Percentiles rank a stretch among this genome's conserved stretches.
These are phyloP conservation scores for Saccharum spontaneum DNA, from an alignment of 176 grass and related monocot genomes.

Conservation along the genomic window DNA sequence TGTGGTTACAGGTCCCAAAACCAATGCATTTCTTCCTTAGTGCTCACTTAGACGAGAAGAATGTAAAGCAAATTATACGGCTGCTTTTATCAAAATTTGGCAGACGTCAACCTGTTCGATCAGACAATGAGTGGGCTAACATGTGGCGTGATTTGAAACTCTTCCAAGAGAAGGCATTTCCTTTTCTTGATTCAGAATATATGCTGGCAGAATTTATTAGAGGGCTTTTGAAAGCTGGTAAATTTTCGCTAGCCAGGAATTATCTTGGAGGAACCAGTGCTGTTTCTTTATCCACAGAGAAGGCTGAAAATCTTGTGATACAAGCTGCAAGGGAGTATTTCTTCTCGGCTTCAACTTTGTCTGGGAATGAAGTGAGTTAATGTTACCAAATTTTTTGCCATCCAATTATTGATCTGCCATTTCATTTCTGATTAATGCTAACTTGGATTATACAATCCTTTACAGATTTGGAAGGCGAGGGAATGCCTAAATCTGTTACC, in stretches of 20 bases:
- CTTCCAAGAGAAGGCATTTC: conserved; percentile 95
- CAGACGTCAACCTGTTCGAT: conserved; percentile 77
- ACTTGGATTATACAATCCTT: conserved; percentile 37
- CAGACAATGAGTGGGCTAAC: conserved; percentile 93
- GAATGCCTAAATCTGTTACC: conserved; percentile 88
- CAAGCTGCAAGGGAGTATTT: conserved; percentile 97
- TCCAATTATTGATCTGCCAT: conserved; percentile 27
- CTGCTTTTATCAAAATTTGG: conserved; percentile 91
- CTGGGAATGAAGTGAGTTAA: conserved; percentile 78
- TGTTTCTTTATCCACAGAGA: conserved; percentile 65
- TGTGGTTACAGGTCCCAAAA: conserved; percentile 74
- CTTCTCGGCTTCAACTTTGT: conserved; percentile 93
- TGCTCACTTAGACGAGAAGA: conserved; percentile 78
- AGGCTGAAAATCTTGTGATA: conserved; percentile 86
- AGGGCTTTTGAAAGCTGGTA: conserved; percentile 93
- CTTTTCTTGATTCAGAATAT: conserved; percentile 96
- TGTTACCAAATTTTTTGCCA: conserved; percentile 18
- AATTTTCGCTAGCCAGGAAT: conserved; percentile 96
- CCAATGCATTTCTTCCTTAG: conserved; percentile 71
- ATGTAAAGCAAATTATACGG: conserved; percentile 88
- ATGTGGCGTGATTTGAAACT: conserved; percentile 88
- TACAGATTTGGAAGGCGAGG: conserved; percentile 98
- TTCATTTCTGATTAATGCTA: conserved; percentile 30
- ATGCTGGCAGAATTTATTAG: conserved; percentile 92
- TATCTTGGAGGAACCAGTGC: conserved; percentile 93